Conservation (phyloP, 352 stramenopile genomes). For the Phytopythium cucurbitacearum region DNA sequence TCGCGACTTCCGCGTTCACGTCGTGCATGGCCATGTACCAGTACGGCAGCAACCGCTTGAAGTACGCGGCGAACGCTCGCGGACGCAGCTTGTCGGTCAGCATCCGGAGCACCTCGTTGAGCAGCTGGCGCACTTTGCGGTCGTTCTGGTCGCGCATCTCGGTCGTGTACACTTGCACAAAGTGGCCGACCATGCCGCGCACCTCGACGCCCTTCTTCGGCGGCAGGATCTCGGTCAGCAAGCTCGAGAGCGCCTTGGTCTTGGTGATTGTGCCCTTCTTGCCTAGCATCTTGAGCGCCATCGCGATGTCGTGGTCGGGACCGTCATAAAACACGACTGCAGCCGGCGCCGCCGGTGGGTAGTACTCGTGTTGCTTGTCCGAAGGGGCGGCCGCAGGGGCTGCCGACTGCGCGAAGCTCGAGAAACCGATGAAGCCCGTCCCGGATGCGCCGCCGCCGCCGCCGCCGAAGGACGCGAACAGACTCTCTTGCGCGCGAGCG, state of each 20-base stretch:
- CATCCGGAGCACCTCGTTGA: conserved; percentile 66
- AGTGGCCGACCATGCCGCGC: conserved; percentile 70
- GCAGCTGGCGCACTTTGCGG: conserved; percentile 67
- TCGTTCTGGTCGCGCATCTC: conserved; percentile 85
- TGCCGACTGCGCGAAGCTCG: conserved; percentile 43
- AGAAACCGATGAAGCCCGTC: conserved; percentile 68
- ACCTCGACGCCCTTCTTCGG: conserved; percentile 51
- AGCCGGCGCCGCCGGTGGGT: conserved; percentile 5
- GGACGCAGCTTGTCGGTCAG: conserved; percentile 60
- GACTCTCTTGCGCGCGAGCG: conserved; percentile 59
- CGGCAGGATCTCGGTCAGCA: conserved; percentile 58
- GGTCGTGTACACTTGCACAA: conserved; percentile 71
- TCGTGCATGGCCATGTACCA: conserved; percentile 85
- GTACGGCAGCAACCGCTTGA: conserved; percentile 68
- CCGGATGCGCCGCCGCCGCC: conserved; percentile 7
- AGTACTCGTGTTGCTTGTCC: conserved; percentile 11
- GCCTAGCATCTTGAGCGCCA: conserved; percentile 82
- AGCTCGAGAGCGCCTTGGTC: conserved; percentile 68
- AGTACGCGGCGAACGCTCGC: conserved; percentile 62
- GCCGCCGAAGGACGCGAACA: conserved; percentile 30
- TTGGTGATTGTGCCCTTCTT: conserved; percentile 84
- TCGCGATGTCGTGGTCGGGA: conserved; percentile 64
- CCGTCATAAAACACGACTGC: conserved; percentile 73
- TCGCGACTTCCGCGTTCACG: conserved; percentile 47
- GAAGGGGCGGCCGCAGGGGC: conserved; percentile 11